These are phyloP conservation scores for Cyberlindnera nakhonratchasimensis DNA, from an alignment of 805 yeast species.

Conservation along the genomic window DNA sequence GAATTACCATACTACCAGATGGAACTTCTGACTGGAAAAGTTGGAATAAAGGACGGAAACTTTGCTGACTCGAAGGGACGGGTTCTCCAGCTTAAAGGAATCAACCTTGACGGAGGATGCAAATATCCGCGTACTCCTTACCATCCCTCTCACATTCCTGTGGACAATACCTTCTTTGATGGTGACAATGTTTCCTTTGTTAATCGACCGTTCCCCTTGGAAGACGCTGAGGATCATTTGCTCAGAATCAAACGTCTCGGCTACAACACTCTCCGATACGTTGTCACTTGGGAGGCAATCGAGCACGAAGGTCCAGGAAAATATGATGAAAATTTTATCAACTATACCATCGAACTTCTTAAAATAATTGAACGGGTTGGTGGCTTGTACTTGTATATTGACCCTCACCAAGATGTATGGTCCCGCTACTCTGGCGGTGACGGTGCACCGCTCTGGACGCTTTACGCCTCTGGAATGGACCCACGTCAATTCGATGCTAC, in stretches of 20 bases:
- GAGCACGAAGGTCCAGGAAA: conserved; percentile 85
- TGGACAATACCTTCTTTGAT: conserved; percentile 49
- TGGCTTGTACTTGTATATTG: conserved; percentile 74
- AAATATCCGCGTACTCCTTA: conserved; percentile 64
- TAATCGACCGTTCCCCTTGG: conserved; percentile 75
- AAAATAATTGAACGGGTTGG: conserved; percentile 57
- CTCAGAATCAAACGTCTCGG: conserved; percentile 75
- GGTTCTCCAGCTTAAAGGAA: conserved; percentile 66
- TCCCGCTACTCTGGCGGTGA: conserved; percentile 84
- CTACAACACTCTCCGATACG: conserved; percentile 70
- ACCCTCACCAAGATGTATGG: conserved; percentile 96
- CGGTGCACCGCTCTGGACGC: conserved; percentile 94
- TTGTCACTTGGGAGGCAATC: conserved; percentile 88
- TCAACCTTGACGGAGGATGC: conserved; percentile 72
- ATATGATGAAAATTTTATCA: conserved; percentile 75
- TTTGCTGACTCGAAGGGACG: conserved; percentile 58
- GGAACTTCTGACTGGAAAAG: conserved; percentile 5
- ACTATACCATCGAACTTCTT: conserved; percentile 62
- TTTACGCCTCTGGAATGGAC: conserved; percentile 82
- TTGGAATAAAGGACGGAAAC: conserved; percentile 40
- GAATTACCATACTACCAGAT: no score
- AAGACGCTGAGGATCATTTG: conserved; percentile 68
- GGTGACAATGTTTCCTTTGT: conserved; percentile 80
- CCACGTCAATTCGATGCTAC: conserved; percentile 69
- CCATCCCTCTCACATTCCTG: conserved; percentile 36